phyloP scores from a whole-genome alignment of 83 land plant species.

The Diphasiastrum complanatum region DNA sequence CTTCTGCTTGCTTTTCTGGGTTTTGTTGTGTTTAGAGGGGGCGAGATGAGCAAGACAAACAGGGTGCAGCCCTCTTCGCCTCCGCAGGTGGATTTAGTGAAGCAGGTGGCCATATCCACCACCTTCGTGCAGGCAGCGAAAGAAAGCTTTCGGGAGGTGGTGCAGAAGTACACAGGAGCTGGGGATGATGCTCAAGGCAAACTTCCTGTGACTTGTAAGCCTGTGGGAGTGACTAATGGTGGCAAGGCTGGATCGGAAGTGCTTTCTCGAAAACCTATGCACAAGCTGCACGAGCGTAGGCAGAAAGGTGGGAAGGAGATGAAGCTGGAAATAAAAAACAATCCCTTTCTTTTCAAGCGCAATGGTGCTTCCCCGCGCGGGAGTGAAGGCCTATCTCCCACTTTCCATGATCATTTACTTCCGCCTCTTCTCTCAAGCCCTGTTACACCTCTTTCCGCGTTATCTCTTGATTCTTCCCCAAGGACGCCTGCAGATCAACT shows the following conservation, averaged over 20 bases:
- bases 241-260: not conserved
- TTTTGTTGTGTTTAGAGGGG: too few relatives aligned
- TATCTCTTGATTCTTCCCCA: not conserved
- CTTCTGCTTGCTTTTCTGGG: too few relatives aligned
- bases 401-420: not conserved
- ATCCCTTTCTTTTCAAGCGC: not conserved
- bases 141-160: not conserved
- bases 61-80: not conserved
- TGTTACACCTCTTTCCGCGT: not conserved
- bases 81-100: not conserved
- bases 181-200: not conserved
- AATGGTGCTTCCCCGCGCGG: not conserved
- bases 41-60: too few relatives aligned
- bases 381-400: not conserved
- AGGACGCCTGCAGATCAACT: not conserved
- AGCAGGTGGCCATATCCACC: not conserved
- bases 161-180: not conserved
- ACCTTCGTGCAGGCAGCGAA: not conserved
- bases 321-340: not conserved
- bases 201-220: not conserved
- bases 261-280: not conserved
- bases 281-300: not conserved
- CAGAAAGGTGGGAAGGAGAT: not conserved
- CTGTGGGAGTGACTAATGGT: not conserved
- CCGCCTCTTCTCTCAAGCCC: not conserved